Evolutionary conservation across 192 early-diverging fungal genomes (phyloP).

Genomic region (Coemansia sp.): DNA sequence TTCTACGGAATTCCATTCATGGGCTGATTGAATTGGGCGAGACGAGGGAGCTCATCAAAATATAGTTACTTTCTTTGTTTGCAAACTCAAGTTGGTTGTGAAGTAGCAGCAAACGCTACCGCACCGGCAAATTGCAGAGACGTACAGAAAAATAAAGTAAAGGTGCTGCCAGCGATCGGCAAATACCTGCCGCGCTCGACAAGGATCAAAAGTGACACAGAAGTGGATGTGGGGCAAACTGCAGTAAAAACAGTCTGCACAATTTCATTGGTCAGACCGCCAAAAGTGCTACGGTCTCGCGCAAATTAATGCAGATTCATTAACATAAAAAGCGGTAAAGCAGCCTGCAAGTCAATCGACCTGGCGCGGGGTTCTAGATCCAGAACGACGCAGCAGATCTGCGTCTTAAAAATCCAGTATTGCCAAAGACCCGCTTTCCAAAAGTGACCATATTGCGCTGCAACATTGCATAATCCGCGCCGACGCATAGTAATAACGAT

Average conservation of each 20-base stretch:
- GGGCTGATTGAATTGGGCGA: not conserved
- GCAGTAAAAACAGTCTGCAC: slow-evolving; percentile 6
- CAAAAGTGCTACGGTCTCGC: slow-evolving; percentile 1
- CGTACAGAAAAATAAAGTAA: not conserved
- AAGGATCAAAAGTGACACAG: not conserved
- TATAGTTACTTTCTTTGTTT: not conserved
- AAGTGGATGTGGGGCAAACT: slow-evolving; percentile 4
- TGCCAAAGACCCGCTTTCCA: not conserved
- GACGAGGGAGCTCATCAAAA: not conserved
- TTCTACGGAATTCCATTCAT: not conserved
- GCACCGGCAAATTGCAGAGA: slow-evolving; percentile 3
- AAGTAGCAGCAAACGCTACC: slow-evolving; percentile 4
- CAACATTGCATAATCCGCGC: not conserved
- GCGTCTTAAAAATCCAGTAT: not conserved
- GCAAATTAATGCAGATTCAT: not conserved
- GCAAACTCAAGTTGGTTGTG: not conserved
- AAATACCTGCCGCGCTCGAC: not conserved
- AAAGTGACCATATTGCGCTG: not conserved
- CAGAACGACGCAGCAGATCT: not conserved
- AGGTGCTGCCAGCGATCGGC: slow-evolving; percentile 1
- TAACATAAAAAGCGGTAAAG: not conserved
- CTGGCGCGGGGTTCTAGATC: not conserved
- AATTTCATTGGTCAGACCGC: slow-evolving; percentile 7
- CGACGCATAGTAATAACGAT: not conserved
- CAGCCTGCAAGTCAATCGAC: not conserved